Percentiles rank a stretch among this genome's conserved stretches.
Evolutionary conservation across 805 yeast genomes (phyloP).

Genomic region (Jamesozyma lodderae): DNA sequence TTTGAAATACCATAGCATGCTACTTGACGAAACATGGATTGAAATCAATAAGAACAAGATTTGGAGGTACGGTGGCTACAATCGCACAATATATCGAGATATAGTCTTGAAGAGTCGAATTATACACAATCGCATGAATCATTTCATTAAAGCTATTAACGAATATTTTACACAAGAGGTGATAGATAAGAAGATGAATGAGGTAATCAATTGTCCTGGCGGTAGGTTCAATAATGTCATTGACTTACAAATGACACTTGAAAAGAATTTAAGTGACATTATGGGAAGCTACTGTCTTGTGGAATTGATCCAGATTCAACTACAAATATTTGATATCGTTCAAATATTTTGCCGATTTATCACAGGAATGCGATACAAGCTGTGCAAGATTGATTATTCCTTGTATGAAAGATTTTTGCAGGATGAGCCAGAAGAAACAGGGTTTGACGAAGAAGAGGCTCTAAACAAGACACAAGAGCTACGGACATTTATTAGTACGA

Average conservation of each 20-base stretch:
- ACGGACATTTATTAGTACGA: constrained; percentile 9
- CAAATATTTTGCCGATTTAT: constrained; percentile 27
- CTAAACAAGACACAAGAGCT: constrained; percentile 9
- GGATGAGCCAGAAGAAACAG: not conserved
- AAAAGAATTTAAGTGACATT: constrained; percentile 22
- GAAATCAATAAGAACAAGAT: constrained; percentile 49
- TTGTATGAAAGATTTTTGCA: constrained; percentile 8
- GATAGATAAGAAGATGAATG: constrained; percentile 15
- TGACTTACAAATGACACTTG: constrained; percentile 16
- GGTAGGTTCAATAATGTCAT: constrained; percentile 5
- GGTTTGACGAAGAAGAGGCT: constrained; percentile 14
- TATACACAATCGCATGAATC: constrained; percentile 40
- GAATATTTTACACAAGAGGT: constrained; percentile 23
- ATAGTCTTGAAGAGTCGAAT: constrained; percentile 45
- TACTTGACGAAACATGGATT: constrained; percentile 60
- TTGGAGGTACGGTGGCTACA: constrained; percentile 50
- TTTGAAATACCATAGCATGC: constrained; percentile 51
- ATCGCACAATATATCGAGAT: constrained; percentile 41
- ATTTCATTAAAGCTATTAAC: constrained; percentile 18
- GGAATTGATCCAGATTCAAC: constrained; percentile 22
- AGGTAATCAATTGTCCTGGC: constrained; percentile 4
- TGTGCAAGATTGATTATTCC: constrained; percentile 14
- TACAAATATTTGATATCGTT: constrained; percentile 25
- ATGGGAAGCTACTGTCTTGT: constrained; percentile 23
- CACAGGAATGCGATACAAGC: constrained; percentile 17